These are phyloP conservation scores for Sonneratia alba DNA, from an alignment of 345 rosid genomes.

Conservation along the genomic window DNA sequence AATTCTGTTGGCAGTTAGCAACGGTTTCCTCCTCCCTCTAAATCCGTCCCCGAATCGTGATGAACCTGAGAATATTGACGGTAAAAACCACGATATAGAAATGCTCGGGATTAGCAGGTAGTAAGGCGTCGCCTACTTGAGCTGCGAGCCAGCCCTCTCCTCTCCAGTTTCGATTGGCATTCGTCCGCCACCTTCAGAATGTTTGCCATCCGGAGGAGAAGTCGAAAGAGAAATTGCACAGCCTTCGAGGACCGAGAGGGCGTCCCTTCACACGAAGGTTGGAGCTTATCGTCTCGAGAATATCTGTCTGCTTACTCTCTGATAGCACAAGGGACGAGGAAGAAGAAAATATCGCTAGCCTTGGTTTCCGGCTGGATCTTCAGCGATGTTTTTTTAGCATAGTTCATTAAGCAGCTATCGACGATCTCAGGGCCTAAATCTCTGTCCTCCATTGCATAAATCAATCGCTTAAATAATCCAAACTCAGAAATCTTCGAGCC, in stretches of 20 bases:
- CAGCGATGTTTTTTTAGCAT: conserved; percentile 79
- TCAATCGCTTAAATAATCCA: conserved; percentile 50
- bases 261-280: conserved; percentile 49
- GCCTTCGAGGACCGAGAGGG: conserved; percentile 45
- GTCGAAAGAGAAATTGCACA: conserved; percentile 57
- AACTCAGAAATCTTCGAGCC: conserved; percentile 63
- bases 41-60: no score
- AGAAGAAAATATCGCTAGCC: conserved; percentile 15
- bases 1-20: no score
- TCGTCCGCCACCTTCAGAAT: conserved; percentile 66
- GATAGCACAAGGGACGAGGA: conserved; percentile 31
- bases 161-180: conserved; percentile 55
- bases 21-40: no score
- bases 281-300: conserved; percentile 51
- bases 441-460: conserved; percentile 43
- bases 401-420: conserved; percentile 71
- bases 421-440: conserved; percentile 50
- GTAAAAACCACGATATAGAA: no score
- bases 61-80: no score
- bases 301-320: conserved; percentile 68
- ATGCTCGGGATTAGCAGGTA: conserved; percentile 79
- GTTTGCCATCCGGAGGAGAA: conserved; percentile 56
- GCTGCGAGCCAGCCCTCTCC: conserved; percentile 67
- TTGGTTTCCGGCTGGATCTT: conserved; percentile 59
- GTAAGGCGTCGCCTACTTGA: conserved; percentile 74